These are phyloP conservation scores for Aegilops bicornis DNA, from an alignment of 176 grass and related monocot genomes.

Conservation along the genomic window DNA sequence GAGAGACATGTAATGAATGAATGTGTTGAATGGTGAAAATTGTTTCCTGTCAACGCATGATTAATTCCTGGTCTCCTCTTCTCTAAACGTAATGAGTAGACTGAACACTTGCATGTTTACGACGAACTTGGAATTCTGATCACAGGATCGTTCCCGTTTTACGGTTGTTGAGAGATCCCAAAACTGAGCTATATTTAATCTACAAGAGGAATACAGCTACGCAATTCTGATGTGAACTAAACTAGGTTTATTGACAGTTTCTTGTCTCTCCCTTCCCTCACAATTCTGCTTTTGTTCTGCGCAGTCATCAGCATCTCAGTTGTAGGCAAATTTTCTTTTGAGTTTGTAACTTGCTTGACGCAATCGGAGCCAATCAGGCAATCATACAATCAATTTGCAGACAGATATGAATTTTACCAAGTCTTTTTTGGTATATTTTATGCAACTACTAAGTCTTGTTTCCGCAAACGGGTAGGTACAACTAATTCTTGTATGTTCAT, in stretches of 20 bases:
- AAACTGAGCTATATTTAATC: no score
- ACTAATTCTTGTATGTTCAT: slow-evolving; percentile 16
- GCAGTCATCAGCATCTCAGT: background rate
- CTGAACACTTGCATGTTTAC: background rate
- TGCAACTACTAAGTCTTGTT: background rate
- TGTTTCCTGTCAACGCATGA: no score
- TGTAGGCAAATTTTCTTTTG: background rate
- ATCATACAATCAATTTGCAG: slow-evolving; percentile 4
- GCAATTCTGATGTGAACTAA: no score
- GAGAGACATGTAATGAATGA: no score
- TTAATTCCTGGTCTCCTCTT: background rate
- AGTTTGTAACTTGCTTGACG: slow-evolving; percentile 18
- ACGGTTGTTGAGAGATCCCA: background rate
- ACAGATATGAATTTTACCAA: background rate
- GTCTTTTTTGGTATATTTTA: background rate
- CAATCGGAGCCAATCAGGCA: background rate
- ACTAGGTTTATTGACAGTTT: no score
- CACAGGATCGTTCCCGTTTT: background rate
- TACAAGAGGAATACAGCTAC: no score
- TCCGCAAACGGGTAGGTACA: slow-evolving; percentile 26
- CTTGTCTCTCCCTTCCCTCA: background rate
- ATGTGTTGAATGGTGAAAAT: no score
- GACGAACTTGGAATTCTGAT: background rate
- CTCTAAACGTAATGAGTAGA: background rate
- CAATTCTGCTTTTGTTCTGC: background rate